A percentile compares a stretch with the other conserved stretches of the same genome.
Evolutionary conservation across 768 basidiomycete species (phyloP).

Genomic region (Amanita jacksonii): DNA sequence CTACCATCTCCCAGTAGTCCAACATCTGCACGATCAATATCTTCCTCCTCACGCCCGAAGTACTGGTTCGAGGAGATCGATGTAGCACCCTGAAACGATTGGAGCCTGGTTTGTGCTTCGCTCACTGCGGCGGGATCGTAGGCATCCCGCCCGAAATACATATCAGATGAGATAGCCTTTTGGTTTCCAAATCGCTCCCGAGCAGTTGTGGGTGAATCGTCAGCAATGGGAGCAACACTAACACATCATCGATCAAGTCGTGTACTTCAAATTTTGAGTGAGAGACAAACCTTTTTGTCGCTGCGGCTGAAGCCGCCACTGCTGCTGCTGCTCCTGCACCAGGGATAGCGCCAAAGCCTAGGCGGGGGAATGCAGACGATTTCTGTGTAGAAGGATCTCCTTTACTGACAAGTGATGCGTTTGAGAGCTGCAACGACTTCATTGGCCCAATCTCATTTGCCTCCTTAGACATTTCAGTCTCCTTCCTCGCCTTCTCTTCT

Average conservation of each 20-base stretch:
- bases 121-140: slow-evolving; percentile 66
- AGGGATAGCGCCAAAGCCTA: slow-evolving; percentile 83
- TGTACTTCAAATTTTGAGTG: neutral
- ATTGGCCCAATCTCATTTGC: slow-evolving; percentile 29
- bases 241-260: slow-evolving; percentile 2
- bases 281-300: slow-evolving; percentile 21
- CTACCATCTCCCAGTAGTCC: slow-evolving; percentile 43
- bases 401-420: slow-evolving; percentile 15
- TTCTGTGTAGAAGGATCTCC: slow-evolving; percentile 14
- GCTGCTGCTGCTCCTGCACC: slow-evolving; percentile 45
- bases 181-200: slow-evolving; percentile 87
- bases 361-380: slow-evolving; percentile 47
- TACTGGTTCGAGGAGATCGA: slow-evolving; percentile 94
- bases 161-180: slow-evolving; percentile 96
- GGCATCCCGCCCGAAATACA: slow-evolving; percentile 87
- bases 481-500: slow-evolving; percentile 62
- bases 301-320: slow-evolving; percentile 27
- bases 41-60: slow-evolving; percentile 84
- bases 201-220: slow-evolving; percentile 68
- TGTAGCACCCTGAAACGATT: slow-evolving; percentile 83
- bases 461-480: slow-evolving; percentile 42
- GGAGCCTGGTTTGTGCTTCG: slow-evolving; percentile 77
- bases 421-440: slow-evolving; percentile 15
- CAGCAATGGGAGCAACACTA: slow-evolving; percentile 23
- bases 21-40: slow-evolving; percentile 26